These are phyloP conservation scores for Diutina ranongensis DNA, from an alignment of 1,139 yeast species.

Conservation along the genomic window DNA sequence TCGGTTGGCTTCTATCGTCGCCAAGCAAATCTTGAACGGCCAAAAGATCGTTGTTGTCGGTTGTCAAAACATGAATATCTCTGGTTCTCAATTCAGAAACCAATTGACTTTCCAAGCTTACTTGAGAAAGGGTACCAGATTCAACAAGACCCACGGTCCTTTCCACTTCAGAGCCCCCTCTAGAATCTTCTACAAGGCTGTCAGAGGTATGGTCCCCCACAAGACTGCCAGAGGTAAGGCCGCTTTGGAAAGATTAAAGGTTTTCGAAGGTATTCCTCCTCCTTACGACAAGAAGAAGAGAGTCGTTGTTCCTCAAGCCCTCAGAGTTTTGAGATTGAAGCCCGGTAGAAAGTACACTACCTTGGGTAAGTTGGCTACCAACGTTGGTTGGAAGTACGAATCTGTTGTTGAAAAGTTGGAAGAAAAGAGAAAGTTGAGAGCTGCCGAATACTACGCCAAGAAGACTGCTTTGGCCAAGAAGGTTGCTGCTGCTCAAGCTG, in stretches of 20 bases:
- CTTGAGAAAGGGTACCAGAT: conserved; percentile 98
- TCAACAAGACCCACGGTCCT: conserved; percentile 98
- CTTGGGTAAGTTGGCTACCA: conserved; percentile 88
- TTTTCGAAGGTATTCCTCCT: conserved; percentile 99
- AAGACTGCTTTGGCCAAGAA: conserved; percentile 94
- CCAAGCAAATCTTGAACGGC: conserved; percentile 97
- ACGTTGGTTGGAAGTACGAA: conserved; percentile 99
- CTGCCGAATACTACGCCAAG: conserved; percentile 98
- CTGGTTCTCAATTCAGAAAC: conserved; percentile 99
- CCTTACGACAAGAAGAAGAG: conserved; percentile 99
- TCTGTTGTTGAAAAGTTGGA: conserved; percentile 94
- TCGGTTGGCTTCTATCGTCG: conserved; percentile 98
- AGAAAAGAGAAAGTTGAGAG: conserved; percentile 99
- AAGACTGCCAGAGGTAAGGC: conserved; percentile 99
- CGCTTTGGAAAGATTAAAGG: conserved; percentile 98
- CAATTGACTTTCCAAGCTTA: conserved; percentile 99
- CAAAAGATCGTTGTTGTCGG: conserved; percentile 97
- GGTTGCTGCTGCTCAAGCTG: conserved; percentile 74
- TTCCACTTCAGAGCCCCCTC: conserved; percentile 99
- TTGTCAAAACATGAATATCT: conserved; percentile 96
- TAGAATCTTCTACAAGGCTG: conserved; percentile 98
- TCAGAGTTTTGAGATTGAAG: conserved; percentile 97
- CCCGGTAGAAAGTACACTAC: conserved; percentile 99
- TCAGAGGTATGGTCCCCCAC: conserved; percentile 99
- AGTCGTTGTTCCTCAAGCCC: conserved; percentile 99